These are phyloP conservation scores for Hymenoscyphus repandus DNA, from an alignment of 2,329 filamentous ascomycete genomes.

Conservation along the genomic window DNA sequence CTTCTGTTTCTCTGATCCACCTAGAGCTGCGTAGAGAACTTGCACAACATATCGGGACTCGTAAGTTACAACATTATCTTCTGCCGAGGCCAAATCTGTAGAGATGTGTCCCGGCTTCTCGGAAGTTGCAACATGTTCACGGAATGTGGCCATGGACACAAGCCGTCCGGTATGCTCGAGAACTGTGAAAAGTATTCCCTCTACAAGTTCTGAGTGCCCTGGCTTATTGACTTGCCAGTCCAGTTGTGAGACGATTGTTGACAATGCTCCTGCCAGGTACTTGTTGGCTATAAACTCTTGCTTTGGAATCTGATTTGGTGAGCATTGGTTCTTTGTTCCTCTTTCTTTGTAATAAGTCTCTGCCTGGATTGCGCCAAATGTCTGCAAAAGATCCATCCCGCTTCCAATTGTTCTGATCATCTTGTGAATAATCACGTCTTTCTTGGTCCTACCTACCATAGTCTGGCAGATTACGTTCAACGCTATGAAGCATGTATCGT, in stretches of 20 bases:
- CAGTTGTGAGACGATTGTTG: constrained; percentile 18
- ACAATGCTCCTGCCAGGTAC: constrained; percentile 3
- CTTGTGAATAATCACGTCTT: constrained; percentile 12
- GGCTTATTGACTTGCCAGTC: constrained; percentile 18
- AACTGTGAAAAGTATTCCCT: constrained; percentile 36
- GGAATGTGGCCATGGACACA: constrained; percentile 36
- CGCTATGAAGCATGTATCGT: constrained; percentile 18
- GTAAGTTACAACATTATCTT: background rate
- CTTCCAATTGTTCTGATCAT: constrained; percentile 22
- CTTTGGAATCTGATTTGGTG: background rate
- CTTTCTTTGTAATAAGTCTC: constrained; percentile 7
- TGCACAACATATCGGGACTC: constrained; percentile 23
- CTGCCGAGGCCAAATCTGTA: background rate
- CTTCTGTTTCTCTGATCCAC: constrained; percentile 15
- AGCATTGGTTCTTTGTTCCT: background rate
- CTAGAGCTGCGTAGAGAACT: constrained; percentile 23
- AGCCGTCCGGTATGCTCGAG: constrained; percentile 36
- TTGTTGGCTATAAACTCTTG: too few relatives aligned
- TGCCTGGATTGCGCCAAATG: constrained; percentile 12
- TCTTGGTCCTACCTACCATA: constrained; percentile 18
- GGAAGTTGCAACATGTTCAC: constrained; percentile 27
- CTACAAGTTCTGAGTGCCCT: constrained; percentile 33
- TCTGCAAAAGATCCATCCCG: constrained; percentile 12
- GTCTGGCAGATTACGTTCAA: constrained; percentile 21
- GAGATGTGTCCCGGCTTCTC: constrained; percentile 20